Evolutionary conservation across 2,329 filamentous ascomycete species (phyloP), one percentile per base, ranked within the genome.

Genomic region (Nothophaeocryptopus gaeumannii): DNA sequence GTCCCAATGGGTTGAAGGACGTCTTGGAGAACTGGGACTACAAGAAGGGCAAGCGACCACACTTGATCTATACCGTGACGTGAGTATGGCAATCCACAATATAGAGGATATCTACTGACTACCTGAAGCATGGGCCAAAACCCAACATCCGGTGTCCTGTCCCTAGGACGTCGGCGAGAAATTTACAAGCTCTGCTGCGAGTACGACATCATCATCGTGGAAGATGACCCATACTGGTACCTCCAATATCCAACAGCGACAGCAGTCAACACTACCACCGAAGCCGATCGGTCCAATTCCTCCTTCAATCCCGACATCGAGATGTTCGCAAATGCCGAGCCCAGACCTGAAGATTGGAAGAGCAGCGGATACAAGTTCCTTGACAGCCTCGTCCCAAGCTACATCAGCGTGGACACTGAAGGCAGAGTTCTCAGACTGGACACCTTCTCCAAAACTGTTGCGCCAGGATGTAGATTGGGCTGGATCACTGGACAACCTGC

Each of bases 201-300:
- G 66, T 95, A 89, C 72, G 90, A 96, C 68, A 80, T 96, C 55
- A 81, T 96, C 63, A 96, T 96, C 58, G 74, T 95, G 54, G 92
- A 97, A 70, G 92, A 97, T 62, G 91, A 96, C 55, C 92, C 92
- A 5, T 96, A 96, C 74, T 96, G 89, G 88, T 57, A 93, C 68
- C 77, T 97, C 8, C 92, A 96, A 67, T 96, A 82, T 69, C 89
- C 89, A 0, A 87, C 87, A 0, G 84, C 87, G 0, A 79, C 72
- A 8, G 65, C 74, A 7, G 29, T 55, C 8, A 67, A 65, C 56
- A 65, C 64, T 10, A 62, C 61, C n/a, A 61, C 64, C 30, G 61
- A 58, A 14, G 47, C 56, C 8, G 43, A 61, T 37, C 41, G 60
- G 2, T 44, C 57, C 47, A 66, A 67, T 50, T 52, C 51, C 45